A percentile compares a stretch with the other conserved stretches of the same genome.
Evolutionary conservation across 2,329 filamentous ascomycete species (phyloP).

Genomic region (Diaporthe nobilis): DNA sequence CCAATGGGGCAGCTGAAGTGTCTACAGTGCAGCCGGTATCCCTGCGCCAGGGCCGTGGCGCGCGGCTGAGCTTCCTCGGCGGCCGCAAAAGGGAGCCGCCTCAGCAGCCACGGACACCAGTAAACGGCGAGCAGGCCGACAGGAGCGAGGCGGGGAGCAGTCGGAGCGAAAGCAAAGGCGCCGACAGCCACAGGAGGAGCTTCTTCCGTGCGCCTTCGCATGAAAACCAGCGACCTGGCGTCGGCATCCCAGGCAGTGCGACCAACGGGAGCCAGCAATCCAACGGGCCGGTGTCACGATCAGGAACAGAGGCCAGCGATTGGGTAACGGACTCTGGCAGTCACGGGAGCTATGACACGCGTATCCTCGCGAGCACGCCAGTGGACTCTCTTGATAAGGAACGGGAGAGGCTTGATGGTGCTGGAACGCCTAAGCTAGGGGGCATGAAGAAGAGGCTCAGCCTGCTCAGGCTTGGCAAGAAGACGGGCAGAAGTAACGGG

Average conservation of each 20-base stretch:
- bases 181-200: constrained; percentile 57
- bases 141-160: constrained; percentile 53
- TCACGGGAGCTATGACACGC: constrained; percentile 46
- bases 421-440: constrained; percentile 63
- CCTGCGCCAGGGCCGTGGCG: constrained; percentile 63
- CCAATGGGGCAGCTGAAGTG: constrained; percentile 62
- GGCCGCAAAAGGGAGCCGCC: constrained; percentile 63
- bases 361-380: constrained; percentile 31
- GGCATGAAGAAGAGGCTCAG: constrained; percentile 85
- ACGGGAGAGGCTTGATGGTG: constrained; percentile 44
- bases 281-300: constrained; percentile 26
- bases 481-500: constrained; percentile 69
- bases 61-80: constrained; percentile 70
- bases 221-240: constrained; percentile 44
- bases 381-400: constrained; percentile 43
- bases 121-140: constrained; percentile 45
- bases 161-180: constrained; percentile 43
- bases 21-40: constrained; percentile 66
- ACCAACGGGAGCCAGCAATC: constrained; percentile 35
- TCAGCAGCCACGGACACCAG: constrained; percentile 42
- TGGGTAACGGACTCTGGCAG: constrained; percentile 51
- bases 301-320: constrained; percentile 46
- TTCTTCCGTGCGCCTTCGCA: constrained; percentile 60
- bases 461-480: constrained; percentile 81
- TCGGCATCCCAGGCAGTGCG: constrained; percentile 16